Percentiles rank a stretch among this genome's conserved stretches.
Conservation (phyloP, 805 yeast species). For the Spathaspora gorwiae region DNA sequence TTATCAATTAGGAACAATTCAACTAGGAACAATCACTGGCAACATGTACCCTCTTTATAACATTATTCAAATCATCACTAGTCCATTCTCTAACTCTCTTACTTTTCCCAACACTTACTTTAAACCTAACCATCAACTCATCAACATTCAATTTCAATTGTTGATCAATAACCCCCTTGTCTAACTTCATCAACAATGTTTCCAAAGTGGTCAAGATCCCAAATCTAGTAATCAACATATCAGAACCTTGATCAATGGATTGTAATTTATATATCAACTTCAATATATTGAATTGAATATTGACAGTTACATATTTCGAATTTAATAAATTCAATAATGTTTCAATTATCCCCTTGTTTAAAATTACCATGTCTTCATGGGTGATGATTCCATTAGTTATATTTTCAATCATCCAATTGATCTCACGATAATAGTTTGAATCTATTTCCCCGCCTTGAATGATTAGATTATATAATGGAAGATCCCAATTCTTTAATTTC, state of each 20-base stretch:
- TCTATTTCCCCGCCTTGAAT: constrained; percentile 31
- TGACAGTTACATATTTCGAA: constrained; percentile 45
- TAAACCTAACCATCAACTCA: constrained; percentile 44
- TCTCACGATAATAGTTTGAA: constrained; percentile 51
- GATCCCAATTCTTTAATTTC: constrained; percentile 31
- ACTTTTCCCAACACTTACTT: constrained; percentile 33
- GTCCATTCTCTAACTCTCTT: constrained; percentile 66
- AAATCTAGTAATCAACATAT: constrained; percentile 54
- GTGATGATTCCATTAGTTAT: constrained; percentile 46
- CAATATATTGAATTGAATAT: constrained; percentile 36
- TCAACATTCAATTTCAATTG: constrained; percentile 40
- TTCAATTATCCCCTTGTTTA: constrained; percentile 61
- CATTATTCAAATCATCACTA: constrained; percentile 41
- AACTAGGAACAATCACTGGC: too few relatives aligned
- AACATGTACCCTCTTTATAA: constrained; percentile 36
- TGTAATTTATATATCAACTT: constrained; percentile 45
- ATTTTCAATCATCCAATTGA: constrained; percentile 60
- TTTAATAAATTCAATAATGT: constrained; percentile 54
- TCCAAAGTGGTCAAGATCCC: constrained; percentile 36
- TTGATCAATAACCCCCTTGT: constrained; percentile 12
- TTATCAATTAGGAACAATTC: too few relatives aligned
- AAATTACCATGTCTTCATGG: constrained; percentile 46
- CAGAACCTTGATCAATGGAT: constrained; percentile 53
- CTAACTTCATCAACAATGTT: constrained; percentile 12
- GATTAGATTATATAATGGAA: constrained; percentile 44